A percentile compares a stretch with the other conserved stretches of the same genome.
Evolutionary conservation across 176 grass and related monocot species (phyloP).

Genomic region (Thinopyrum elongatum): DNA sequence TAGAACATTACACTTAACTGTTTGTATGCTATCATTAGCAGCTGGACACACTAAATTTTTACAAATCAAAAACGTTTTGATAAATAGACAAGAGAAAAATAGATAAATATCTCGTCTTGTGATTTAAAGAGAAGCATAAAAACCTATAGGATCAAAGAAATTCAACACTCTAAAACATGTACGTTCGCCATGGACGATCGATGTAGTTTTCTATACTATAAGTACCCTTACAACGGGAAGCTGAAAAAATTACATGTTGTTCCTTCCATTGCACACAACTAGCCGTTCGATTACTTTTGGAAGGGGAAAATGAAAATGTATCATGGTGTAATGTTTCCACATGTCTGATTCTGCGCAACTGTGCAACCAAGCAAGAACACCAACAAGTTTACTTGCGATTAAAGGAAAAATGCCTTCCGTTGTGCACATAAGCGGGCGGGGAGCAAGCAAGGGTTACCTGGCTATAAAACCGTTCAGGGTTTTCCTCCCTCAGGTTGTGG

Average conservation of each 20-base stretch:
- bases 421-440: conserved; percentile 7
- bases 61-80: not conserved
- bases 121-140: not conserved
- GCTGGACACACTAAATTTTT: not conserved
- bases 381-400: conserved; percentile 12
- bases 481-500: conserved; percentile 94
- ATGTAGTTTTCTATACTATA: not conserved
- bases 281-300: not conserved
- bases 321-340: conserved; percentile 1
- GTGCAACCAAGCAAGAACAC: not conserved
- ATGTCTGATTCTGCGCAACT: not conserved
- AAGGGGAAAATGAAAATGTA: not conserved
- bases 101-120: not conserved
- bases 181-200: not conserved
- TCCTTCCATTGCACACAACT: not conserved
- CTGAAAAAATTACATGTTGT: not conserved
- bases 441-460: conserved; percentile 53
- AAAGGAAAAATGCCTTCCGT: not conserved
- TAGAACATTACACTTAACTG: conserved; percentile 10
- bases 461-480: conserved; percentile 91
- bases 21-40: not conserved
- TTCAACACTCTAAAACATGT: not conserved
- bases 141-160: not conserved
- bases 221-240: not conserved
- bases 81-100: not conserved